Percentiles rank a stretch among this genome's conserved stretches.
These are phyloP conservation scores for Lasiodiplodia citricola DNA, from an alignment of 2,329 filamentous ascomycete species.

Conservation along the genomic window DNA sequence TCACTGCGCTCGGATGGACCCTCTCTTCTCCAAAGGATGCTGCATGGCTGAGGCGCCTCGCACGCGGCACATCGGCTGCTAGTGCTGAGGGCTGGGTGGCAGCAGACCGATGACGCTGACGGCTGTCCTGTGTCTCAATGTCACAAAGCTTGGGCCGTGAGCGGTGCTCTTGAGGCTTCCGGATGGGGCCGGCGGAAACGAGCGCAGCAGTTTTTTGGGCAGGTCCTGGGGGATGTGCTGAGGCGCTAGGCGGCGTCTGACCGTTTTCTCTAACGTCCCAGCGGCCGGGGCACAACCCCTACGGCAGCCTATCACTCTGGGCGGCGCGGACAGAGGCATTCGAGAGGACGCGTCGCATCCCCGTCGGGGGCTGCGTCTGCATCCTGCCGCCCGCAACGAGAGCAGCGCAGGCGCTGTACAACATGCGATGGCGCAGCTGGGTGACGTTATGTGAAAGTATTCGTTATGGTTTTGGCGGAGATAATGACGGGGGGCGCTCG, in stretches of 20 bases:
- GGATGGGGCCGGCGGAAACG: not conserved
- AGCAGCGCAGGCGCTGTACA: not conserved
- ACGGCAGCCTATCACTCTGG: not conserved
- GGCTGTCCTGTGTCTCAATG: slow-evolving; percentile 1
- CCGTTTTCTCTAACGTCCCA: slow-evolving; percentile 19
- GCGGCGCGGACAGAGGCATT: not conserved
- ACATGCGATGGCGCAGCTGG: not conserved
- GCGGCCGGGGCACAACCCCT: not conserved
- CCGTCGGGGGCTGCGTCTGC: not conserved
- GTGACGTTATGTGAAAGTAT: slow-evolving; percentile 23
- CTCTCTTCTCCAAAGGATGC: not conserved
- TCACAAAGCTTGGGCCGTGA: slow-evolving; percentile 5
- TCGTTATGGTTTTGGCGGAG: slow-evolving; percentile 22
- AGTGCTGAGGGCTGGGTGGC: not conserved
- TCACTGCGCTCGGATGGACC: slow-evolving; percentile 4
- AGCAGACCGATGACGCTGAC: not conserved
- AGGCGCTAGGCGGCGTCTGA: not conserved
- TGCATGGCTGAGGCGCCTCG: not conserved
- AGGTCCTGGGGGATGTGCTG: not conserved
- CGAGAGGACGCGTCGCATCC: not conserved
- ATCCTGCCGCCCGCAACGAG: not conserved
- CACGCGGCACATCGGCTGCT: slow-evolving; percentile 1
- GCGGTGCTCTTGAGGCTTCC: not conserved
- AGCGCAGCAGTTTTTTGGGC: slow-evolving; percentile 8
- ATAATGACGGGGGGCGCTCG: slow-evolving; percentile 1